A percentile compares a stretch with the other conserved stretches of the same genome.
Conservation (phyloP, 768 basidiomycete species). For the Cystofilobasidium capitatum region DNA sequence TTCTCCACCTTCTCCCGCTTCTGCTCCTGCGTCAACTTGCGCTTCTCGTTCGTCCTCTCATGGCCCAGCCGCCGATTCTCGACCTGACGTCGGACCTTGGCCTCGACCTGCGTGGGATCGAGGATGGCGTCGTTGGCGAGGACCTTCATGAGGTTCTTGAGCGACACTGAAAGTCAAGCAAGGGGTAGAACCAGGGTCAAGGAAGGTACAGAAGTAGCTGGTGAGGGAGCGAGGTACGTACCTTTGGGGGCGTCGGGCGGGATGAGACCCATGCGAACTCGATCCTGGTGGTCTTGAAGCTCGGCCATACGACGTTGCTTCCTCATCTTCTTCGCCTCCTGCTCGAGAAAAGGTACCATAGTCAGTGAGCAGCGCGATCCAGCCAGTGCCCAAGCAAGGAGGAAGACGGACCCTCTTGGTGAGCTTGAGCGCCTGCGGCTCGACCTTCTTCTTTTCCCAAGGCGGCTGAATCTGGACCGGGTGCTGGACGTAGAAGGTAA, state of each 20-base stretch:
- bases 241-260: constrained; percentile 95
- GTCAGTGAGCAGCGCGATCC: background rate
- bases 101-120: constrained; percentile 96
- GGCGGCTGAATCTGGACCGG: constrained; percentile 92
- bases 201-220: constrained; percentile 1
- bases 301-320: constrained; percentile 78
- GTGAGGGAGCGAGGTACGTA: constrained; percentile 35
- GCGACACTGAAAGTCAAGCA: constrained; percentile 54
- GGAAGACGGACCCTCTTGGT: constrained; percentile 63
- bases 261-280: constrained; percentile 88
- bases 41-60: constrained; percentile 84
- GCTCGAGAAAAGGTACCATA: background rate
- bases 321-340: constrained; percentile 95
- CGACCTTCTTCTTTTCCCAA: constrained; percentile 67
- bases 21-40: constrained; percentile 86
- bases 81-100: constrained; percentile 85
- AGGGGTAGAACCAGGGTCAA: background rate
- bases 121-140: constrained; percentile 91
- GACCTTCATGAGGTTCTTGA: constrained; percentile 95
- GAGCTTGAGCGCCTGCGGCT: constrained; percentile 76
- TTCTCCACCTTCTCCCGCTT: constrained; percentile 72
- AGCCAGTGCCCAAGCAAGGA: constrained; percentile 9
- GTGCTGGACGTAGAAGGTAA: constrained; percentile 87
- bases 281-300: constrained; percentile 85
- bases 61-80: constrained; percentile 78